These are phyloP conservation scores for Stentor roeselii DNA, from an alignment of 73 alveolate species.

Conservation along the genomic window DNA sequence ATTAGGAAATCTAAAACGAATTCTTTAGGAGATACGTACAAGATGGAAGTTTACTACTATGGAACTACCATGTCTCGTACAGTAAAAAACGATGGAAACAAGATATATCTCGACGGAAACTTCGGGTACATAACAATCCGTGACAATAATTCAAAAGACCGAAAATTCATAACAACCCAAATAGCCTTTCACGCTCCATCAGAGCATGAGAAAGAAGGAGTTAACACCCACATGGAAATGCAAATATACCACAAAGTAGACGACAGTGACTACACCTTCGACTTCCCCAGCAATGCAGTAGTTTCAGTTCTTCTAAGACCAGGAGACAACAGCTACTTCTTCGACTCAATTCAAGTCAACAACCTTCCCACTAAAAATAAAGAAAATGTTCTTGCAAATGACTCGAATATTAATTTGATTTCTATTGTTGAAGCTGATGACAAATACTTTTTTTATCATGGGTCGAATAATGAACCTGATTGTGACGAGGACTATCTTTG, in stretches of 20 bases:
- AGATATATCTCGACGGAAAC: neutral
- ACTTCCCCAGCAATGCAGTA: slow-evolving; percentile 8
- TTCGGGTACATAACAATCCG: neutral
- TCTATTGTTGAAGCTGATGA: slow-evolving; percentile 1
- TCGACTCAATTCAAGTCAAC: neutral
- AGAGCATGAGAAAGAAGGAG: neutral
- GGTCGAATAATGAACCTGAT: neutral
- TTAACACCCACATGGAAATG: slow-evolving; percentile 4
- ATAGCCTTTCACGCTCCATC: neutral
- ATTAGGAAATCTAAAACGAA: neutral
- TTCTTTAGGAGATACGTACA: neutral
- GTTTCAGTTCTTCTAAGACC: slow-evolving; percentile 10
- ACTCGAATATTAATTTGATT: neutral
- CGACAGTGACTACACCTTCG: slow-evolving; percentile 12
- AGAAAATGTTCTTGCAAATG: neutral
- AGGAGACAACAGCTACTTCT: neutral
- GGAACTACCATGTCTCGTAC: neutral
- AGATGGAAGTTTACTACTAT: slow-evolving; percentile 18
- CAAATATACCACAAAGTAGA: neutral
- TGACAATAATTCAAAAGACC: neutral
- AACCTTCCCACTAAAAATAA: neutral
- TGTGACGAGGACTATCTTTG: slow-evolving; percentile 2
- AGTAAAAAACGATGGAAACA: neutral
- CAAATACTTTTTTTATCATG: neutral
- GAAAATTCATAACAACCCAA: slow-evolving; percentile 1